Percentiles rank a stretch among this genome's conserved stretches.
phyloP scores from a whole-genome alignment of 768 basidiomycete species.

The Pleurotus eryngii region DNA sequence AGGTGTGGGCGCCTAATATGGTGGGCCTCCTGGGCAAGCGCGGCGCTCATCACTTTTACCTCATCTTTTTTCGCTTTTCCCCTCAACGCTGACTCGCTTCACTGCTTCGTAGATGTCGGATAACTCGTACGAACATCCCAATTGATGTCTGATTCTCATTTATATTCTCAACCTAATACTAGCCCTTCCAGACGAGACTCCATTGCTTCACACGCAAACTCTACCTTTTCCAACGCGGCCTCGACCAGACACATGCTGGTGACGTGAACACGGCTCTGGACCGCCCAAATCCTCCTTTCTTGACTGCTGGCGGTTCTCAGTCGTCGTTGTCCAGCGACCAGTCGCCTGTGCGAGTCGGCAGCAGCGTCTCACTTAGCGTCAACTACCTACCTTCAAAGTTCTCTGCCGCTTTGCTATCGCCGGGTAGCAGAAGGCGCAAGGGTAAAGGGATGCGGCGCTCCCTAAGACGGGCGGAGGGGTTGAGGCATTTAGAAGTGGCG shows the following conservation, averaged over 20 bases:
- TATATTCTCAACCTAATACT: neutral
- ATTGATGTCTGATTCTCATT: neutral
- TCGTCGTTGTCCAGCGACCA: slow-evolving; percentile 17
- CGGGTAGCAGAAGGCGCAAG: slow-evolving; percentile 38
- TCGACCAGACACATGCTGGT: slow-evolving; percentile 47
- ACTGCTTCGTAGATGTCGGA: slow-evolving; percentile 7
- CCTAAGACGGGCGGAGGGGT: slow-evolving; percentile 70
- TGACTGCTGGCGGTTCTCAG: slow-evolving; percentile 14
- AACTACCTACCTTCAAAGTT: slow-evolving; percentile 82
- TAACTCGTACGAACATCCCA: slow-evolving; percentile 6
- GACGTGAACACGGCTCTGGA: slow-evolving; percentile 32
- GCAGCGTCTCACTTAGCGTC: slow-evolving; percentile 44
- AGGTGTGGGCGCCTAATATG: neutral
- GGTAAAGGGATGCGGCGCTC: slow-evolving; percentile 30
- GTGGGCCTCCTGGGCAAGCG: neutral
- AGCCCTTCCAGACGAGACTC: slow-evolving; percentile 35
- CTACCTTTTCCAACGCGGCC: slow-evolving; percentile 41
- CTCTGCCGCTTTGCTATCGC: slow-evolving; percentile 39
- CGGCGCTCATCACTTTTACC: neutral
- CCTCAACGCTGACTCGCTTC: neutral
- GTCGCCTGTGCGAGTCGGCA: slow-evolving; percentile 14
- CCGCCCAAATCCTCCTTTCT: slow-evolving; percentile 32
- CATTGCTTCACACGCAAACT: slow-evolving; percentile 34
- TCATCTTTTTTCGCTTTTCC: neutral
- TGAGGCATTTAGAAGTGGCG: slow-evolving; percentile 57